Base-by-base conservation (phyloP, 1,139 yeast genomes). In the Saccharomyces pastorianus region DNA sequence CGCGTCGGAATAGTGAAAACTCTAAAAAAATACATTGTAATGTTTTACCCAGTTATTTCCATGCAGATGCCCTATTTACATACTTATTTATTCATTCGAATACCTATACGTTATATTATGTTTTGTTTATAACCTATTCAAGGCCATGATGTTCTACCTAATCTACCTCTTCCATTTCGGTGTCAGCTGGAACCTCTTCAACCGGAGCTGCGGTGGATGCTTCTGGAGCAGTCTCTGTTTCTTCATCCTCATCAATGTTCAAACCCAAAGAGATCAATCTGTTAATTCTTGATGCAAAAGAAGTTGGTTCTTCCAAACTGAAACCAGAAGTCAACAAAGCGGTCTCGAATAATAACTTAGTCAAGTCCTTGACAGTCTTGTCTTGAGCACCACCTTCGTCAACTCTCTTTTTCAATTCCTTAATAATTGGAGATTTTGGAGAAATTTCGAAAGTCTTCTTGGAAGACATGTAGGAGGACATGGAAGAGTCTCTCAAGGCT, bases 111-210 rank as follows among this genome's bases (percentile, higher is more conserved):
- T 38, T 20, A 38, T 9, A 11, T 38, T 14, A 38, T 11, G 26
- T 34, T 34, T 34, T 34, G 41, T 20, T 20, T 38, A 26, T 20
- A 38, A 38, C 25, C 23, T n/a, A 34, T 14, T 34, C 20, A n/a
- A 14, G 20, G 41, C 17, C 17, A 34, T n/a, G 20, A 34, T 17
- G 41, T 6, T 34, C 14, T 48, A 32, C 48, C 75, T 88, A 95
- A 78, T 93, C 99, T 75, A 93, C 97, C 79, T 93, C 99, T 83
- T 93, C 99, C 98, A 93, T 91, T 72, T 93, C 96, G 64, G 96
- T 86, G 80, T 90, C 98, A 69, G 81, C 85, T 67, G 82, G 82
- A 59, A 78, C 82, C 64, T 81, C 86, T 66, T 80, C 84, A 59
- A 83, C 73, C 59, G 83, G 72, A 61, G 78, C 75, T 60, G 81